Evolutionary conservation across 2,329 filamentous ascomycete species (phyloP).

Genomic region (Scedosporium apiospermum): DNA sequence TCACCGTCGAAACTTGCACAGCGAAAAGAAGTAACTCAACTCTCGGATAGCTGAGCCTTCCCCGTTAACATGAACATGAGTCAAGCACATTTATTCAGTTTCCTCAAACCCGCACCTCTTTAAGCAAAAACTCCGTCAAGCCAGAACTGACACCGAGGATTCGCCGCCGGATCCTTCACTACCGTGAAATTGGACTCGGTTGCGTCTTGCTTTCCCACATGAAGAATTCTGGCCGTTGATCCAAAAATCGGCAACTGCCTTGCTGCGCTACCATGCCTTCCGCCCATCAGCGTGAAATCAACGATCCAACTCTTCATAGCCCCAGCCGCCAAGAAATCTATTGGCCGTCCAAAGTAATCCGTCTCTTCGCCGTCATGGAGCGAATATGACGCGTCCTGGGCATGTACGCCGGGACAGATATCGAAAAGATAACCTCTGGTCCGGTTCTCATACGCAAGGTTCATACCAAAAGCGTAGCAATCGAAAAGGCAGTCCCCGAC

Average conservation of each 20-base stretch:
- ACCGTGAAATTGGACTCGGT: too few species aligned
- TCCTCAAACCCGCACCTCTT: too few species aligned
- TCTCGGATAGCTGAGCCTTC: too few species aligned
- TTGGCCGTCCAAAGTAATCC: conserved; percentile 7
- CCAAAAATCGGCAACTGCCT: background rate
- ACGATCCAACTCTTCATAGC: conserved; percentile 22
- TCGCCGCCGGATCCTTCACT: background rate
- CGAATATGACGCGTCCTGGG: conserved; percentile 38
- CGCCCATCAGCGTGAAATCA: conserved; percentile 15
- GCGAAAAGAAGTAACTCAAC: too few species aligned
- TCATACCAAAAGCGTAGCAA: conserved; percentile 42
- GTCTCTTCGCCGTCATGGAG: conserved; percentile 30
- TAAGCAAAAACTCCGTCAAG: background rate
- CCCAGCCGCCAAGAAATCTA: conserved; percentile 16
- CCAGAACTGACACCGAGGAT: background rate
- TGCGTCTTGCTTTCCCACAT: background rate
- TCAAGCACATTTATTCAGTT: too few species aligned
- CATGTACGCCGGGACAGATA: conserved; percentile 39
- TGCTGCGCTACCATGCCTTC: background rate
- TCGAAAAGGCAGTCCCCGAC: conserved; percentile 31
- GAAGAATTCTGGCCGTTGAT: background rate
- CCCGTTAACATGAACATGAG: too few species aligned
- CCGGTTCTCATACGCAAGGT: conserved; percentile 30
- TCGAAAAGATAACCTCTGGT: conserved; percentile 41
- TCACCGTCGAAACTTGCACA: too few species aligned